phyloP scores from a whole-genome alignment of 2,329 filamentous ascomycete species.

The Teratosphaeria zuluensis region DNA sequence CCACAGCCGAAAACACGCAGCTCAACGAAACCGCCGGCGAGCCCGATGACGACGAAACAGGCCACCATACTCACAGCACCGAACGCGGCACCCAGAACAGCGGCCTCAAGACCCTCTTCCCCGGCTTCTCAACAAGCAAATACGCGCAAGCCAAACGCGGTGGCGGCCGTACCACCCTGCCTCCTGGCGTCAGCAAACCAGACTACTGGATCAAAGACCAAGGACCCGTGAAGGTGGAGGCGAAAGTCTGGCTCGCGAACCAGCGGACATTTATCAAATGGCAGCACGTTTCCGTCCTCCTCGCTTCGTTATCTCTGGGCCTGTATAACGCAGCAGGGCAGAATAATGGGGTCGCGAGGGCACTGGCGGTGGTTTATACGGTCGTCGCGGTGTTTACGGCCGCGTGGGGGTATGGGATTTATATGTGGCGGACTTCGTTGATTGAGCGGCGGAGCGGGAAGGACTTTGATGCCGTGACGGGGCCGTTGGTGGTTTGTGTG shows the following conservation, averaged over 20 bases:
- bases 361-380: slow-evolving; percentile 76
- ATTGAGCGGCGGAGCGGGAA: slow-evolving; percentile 79
- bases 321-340: slow-evolving; percentile 81
- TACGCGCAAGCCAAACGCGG: slow-evolving; percentile 50
- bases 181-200: slow-evolving; percentile 81
- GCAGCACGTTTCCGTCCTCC: slow-evolving; percentile 86
- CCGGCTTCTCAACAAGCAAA: slow-evolving; percentile 71
- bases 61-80: slow-evolving; percentile 22
- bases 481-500: slow-evolving; percentile 72
- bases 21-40: slow-evolving; percentile 33
- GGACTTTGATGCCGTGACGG: slow-evolving; percentile 83
- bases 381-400: slow-evolving; percentile 73
- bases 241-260: slow-evolving; percentile 97
- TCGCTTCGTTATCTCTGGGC: slow-evolving; percentile 73
- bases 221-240: slow-evolving; percentile 84
- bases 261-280: slow-evolving; percentile 98
- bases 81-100: slow-evolving; percentile 33
- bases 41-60: slow-evolving; percentile 41
- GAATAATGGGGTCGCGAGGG: slow-evolving; percentile 61
- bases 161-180: slow-evolving; percentile 49
- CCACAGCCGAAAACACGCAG: slow-evolving; percentile 11
- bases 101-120: slow-evolving; percentile 62
- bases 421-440: slow-evolving; percentile 63
- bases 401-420: slow-evolving; percentile 78
- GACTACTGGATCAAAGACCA: slow-evolving; percentile 87